phyloP scores from a whole-genome alignment of 2,329 filamentous ascomycete genomes.

The Tolypocladium album region DNA sequence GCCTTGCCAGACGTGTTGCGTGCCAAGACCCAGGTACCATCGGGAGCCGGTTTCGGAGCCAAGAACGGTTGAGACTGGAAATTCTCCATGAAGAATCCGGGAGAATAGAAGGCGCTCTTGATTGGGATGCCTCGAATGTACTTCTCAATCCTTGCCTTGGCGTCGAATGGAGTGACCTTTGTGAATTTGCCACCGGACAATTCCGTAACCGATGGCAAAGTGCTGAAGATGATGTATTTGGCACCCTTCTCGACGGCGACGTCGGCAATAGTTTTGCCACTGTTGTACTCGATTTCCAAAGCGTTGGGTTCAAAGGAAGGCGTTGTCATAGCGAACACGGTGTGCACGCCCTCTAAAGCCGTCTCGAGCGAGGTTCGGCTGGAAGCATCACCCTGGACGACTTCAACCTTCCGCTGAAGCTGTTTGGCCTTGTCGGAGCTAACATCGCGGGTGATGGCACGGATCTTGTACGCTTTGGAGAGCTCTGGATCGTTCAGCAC shows the following conservation, averaged over 20 bases:
- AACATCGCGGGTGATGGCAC: constrained; percentile 38
- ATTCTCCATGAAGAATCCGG: constrained; percentile 33
- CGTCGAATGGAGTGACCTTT: constrained; percentile 33
- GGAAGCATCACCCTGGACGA: constrained; percentile 29
- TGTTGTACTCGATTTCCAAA: constrained; percentile 22
- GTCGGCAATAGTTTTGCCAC: constrained; percentile 29
- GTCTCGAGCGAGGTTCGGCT: constrained; percentile 24
- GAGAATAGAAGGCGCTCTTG: constrained; percentile 28
- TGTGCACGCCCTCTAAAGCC: constrained; percentile 32
- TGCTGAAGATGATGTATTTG: constrained; percentile 29
- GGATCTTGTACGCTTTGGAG: constrained; percentile 33
- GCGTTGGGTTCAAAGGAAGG: constrained; percentile 22
- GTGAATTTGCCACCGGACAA: constrained; percentile 22
- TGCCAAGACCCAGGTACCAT: constrained; percentile 16
- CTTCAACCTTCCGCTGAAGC: constrained; percentile 18
- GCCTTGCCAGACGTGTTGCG: constrained; percentile 11
- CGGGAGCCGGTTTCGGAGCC: constrained; percentile 16
- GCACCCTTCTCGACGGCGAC: constrained; percentile 23
- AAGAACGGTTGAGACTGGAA: constrained; percentile 14
- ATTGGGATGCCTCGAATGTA: constrained; percentile 39
- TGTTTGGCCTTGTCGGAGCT: constrained; percentile 18
- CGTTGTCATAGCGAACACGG: constrained; percentile 37
- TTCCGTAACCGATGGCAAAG: constrained; percentile 20
- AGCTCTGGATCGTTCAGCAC: constrained; percentile 33
- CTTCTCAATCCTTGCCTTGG: constrained; percentile 37